A percentile compares a stretch with the other conserved stretches of the same genome.
Conservation (phyloP, 129 eudicot genomes). For the Kitagawia praeruptora region DNA sequence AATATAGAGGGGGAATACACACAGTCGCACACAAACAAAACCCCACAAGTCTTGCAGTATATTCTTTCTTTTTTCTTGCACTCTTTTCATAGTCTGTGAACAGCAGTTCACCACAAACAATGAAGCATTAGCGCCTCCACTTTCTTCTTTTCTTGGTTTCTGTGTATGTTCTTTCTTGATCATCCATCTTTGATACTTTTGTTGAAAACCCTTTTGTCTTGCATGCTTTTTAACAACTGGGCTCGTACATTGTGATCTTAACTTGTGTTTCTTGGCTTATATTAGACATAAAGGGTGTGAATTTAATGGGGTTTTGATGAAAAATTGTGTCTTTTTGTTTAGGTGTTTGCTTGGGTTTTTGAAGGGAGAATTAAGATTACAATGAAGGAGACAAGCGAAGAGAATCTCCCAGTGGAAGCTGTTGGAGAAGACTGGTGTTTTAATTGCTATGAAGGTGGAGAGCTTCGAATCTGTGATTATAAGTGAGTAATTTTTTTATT, state of each 20-base stretch:
- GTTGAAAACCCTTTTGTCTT: not conserved
- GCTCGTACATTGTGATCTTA: not conserved
- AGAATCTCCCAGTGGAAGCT: conserved; percentile 30
- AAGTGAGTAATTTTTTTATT: conserved; percentile 26
- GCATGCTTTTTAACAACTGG: not conserved
- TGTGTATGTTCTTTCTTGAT: not conserved
- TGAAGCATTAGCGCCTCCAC: not conserved
- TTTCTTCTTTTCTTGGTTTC: conserved; percentile 1
- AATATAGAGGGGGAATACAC: not conserved
- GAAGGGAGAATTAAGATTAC: not conserved
- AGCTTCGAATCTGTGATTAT: conserved; percentile 49
- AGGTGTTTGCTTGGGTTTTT: not conserved
- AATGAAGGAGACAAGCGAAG: conserved; percentile 24
- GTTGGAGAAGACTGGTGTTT: conserved; percentile 75
- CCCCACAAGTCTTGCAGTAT: not conserved
- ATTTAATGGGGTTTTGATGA: not conserved
- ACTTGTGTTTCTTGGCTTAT: not conserved
- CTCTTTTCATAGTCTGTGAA: not conserved
- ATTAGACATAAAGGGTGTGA: not conserved
- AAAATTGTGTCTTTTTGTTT: not conserved
- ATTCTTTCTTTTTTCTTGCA: not conserved
- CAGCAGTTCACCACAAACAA: not conserved
- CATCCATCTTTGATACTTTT: not conserved
- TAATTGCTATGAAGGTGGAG: conserved; percentile 75
- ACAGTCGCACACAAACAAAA: not conserved